These are phyloP conservation scores for Cytospora schulzeri DNA, from an alignment of 2,329 filamentous ascomycete genomes.

Conservation along the genomic window DNA sequence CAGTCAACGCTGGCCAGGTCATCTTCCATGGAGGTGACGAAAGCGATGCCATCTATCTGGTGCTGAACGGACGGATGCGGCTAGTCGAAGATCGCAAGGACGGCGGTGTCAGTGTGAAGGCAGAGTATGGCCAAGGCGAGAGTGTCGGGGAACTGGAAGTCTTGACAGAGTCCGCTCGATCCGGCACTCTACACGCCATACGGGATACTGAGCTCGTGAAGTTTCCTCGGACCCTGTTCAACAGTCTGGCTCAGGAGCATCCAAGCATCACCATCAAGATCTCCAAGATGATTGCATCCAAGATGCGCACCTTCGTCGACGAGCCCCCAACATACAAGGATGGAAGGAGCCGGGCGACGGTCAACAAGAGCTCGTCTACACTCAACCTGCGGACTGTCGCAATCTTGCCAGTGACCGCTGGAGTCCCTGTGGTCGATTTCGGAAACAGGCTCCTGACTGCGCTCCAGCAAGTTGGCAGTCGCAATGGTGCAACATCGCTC, in stretches of 20 bases:
- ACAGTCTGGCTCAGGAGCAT: slow-evolving; percentile 95
- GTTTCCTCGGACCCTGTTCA: slow-evolving; percentile 93
- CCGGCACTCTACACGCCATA: slow-evolving; percentile 91
- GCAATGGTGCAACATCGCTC: slow-evolving; percentile 86
- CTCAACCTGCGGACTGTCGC: slow-evolving; percentile 92
- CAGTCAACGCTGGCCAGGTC: slow-evolving; percentile 92
- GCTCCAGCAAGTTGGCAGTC: slow-evolving; percentile 82
- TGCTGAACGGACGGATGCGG: slow-evolving; percentile 88
- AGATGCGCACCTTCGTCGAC: slow-evolving; percentile 88
- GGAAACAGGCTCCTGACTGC: slow-evolving; percentile 86
- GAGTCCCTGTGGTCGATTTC: slow-evolving; percentile 94
- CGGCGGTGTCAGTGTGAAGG: slow-evolving; percentile 81
- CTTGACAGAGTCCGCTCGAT: slow-evolving; percentile 88
- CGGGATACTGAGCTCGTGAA: slow-evolving; percentile 95
- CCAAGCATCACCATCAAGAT: slow-evolving; percentile 99
- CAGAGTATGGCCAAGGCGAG: slow-evolving; percentile 95
- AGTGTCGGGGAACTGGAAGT: slow-evolving; percentile 97
- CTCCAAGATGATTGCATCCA: slow-evolving; percentile 94
- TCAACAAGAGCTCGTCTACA: slow-evolving; percentile 76
- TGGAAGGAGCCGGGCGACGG: slow-evolving; percentile 56
- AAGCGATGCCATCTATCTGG: slow-evolving; percentile 97
- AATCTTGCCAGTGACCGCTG: slow-evolving; percentile 84
- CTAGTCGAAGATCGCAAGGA: slow-evolving; percentile 80
- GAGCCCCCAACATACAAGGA: slow-evolving; percentile 73
- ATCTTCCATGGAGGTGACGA: slow-evolving; percentile 93